Base-by-base conservation (phyloP, 371 early-diverging fungal species). In the Sporodiniella umbellata region DNA sequence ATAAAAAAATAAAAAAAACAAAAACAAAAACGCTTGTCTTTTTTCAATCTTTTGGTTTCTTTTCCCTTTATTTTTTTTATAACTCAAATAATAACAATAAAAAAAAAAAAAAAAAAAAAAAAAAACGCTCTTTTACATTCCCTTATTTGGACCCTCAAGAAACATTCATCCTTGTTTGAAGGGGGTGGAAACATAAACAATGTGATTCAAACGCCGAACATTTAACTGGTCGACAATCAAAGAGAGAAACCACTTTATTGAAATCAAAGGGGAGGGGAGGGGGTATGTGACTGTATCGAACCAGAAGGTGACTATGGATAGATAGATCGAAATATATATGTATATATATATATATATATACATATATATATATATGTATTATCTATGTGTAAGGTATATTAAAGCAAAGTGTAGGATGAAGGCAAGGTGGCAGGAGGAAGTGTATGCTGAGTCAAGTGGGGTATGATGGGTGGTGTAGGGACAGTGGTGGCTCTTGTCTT, bases 371-470 rank as follows among this genome's bases (percentile, higher is more conserved):
- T 31, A 31, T 10, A 31, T 8, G 31, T 8, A 10, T 31, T 31
- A 8, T 31, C 31, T 10, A 10, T 31, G 7, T 31, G 12, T 31
- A 10, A 10, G 7, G 7, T 31, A 8, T 31, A 31, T 31, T 31
- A 31, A 31, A 31, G 31, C 31, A 31, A 31, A 12, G 12, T n/a
- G n/a, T n/a, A n/a, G n/a, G n/a, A n/a, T n/a, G n/a, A n/a, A 10
- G 31, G 31, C 31, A 31, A 31, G 12, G 7, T 48, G 33, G 56
- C 49, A 44, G 57, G 58, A 40, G 48, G 58, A 30, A 57, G 58
- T 15, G 63, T 54, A n/a, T n/a, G n/a, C n/a, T 28, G 30, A 28
- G 30, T 28, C 4, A 28, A 28, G 30, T 4, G 10, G 10, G 30
- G 30, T 19, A 55, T 51, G 26, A 8, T 18, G 4, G 8, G 8